Evolutionary conservation across 371 early-diverging fungal species (phyloP), one percentile per base, ranked within the genome.

Genomic region (Mucor mucedo): DNA sequence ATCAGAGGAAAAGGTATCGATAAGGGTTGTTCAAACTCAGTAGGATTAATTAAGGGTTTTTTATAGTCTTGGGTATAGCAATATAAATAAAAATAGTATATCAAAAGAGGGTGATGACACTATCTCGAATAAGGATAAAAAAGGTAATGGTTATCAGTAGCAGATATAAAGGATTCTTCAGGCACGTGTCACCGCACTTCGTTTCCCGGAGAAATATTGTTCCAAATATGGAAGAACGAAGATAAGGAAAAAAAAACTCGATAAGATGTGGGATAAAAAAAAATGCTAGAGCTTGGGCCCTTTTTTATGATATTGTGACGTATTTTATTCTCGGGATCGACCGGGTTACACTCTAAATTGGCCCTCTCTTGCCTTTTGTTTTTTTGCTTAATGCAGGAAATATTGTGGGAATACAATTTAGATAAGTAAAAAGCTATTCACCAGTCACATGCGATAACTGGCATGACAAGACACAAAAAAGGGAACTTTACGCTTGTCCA

Each of bases 371-470:
- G 39, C 28, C 21, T 40, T 29, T 42, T 29, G 11, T 55, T 30
- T 27, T 42, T 13, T 42, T 55, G 41, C 7, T 27, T 40, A 9
- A 39, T 9, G 21, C n/a, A 14, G 21, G 4, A 7, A 16, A 4
- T 9, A n/a, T 28, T 27, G 41, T 11, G 9, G 38, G n/a, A 27
- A 39, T 13, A 21, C 5, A 41, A 9, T 4, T 21, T 4, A 40
- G 55, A 55, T 41, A 55, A 40, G 29, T 55, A 30, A 30, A 53
- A 44, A 42, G 32, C 28, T 1, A 39, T 60, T 50, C 41, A 49
- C 60, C 55, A 66, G 67, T 62, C 63, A 68, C 68, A 68, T 68
- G 68, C 56, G 60, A 68, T 68, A 63, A 61, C 57, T 63, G 60
- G 68, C 60, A 68, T 68, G 60, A 68, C 58, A 58, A 59, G 29